Base-by-base conservation (phyloP, 805 yeast genomes). In the Barnettozyma vustinii region DNA sequence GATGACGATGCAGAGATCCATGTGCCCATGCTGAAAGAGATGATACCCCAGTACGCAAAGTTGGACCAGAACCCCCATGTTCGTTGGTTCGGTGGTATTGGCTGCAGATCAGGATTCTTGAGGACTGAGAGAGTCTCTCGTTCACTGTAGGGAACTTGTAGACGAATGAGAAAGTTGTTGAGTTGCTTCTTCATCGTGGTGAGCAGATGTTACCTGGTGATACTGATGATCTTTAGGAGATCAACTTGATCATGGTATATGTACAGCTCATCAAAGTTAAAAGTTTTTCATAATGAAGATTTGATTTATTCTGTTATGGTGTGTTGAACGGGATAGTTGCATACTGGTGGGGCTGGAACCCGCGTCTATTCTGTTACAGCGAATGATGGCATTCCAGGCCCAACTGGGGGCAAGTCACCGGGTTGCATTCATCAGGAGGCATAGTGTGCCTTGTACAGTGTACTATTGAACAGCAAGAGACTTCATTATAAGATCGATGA, bases 1-100 rank as follows among this genome's bases (percentile, higher is more conserved):
- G 77, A 65, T 2, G 80, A 67, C 9, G 75, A 62, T 1, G 76
- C 79, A 45, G 74, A 65, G 16, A 72, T 55, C 74, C 75, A 71
- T 7, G 78, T 73, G 16, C 74, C 67, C 49, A 74, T 70, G 44
- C 74, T 65, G 45, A 76, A 67, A 1, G 74, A 68, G 13, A 73
- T 64, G 26, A 73, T 62, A 9, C 73, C 73, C 79, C 79, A 74
- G 53, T 73, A 74, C 2, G 69, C 68, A 48, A 67, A 66, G 45
- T 68, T 68, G 2, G 72, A 67, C 62, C 65, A 68, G 40, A 68
- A 65, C 33, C 72, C 72, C 73, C 73, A 70, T 10, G 65, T 64
- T 53, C 70, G 67, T 16, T 64, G 56, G 9, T 47, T 46, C 12
- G 52, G 49, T 4, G 37, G 52, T 13, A 54, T 51, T 1, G 61